Percentiles rank a stretch among this genome's conserved stretches.
Evolutionary conservation across 495 filamentous ascomycete species (phyloP).

Genomic region (Corynascus novoguineensis): DNA sequence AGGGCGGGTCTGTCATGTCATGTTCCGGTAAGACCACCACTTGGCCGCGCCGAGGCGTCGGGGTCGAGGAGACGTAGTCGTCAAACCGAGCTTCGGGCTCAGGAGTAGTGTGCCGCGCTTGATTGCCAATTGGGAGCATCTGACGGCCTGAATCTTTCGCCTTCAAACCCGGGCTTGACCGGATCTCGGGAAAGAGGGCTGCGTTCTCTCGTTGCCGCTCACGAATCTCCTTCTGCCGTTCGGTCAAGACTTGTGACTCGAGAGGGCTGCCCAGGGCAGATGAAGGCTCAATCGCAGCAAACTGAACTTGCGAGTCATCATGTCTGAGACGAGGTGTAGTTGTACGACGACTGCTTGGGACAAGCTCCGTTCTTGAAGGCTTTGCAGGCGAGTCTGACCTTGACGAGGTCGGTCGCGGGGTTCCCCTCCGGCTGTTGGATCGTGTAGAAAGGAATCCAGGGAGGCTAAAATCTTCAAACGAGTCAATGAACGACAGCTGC

Average conservation of each 20-base stretch:
- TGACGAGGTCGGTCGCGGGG: constrained; percentile 25
- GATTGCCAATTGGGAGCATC: not conserved
- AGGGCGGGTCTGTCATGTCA: constrained; percentile 44
- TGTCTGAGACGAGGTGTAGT: constrained; percentile 51
- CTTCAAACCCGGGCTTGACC: constrained; percentile 50
- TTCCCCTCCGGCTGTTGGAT: constrained; percentile 17
- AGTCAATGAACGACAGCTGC: constrained; percentile 45
- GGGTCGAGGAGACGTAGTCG: constrained; percentile 72
- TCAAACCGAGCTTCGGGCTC: constrained; percentile 41
- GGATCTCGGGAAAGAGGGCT: constrained; percentile 65
- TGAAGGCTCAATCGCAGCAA: constrained; percentile 59
- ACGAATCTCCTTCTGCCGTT: constrained; percentile 65
- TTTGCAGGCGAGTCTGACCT: constrained; percentile 25
- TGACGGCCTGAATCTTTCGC: constrained; percentile 9
- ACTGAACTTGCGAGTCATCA: constrained; percentile 73
- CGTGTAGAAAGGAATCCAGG: constrained; percentile 19
- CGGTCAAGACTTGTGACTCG: constrained; percentile 65
- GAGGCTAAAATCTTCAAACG: constrained; percentile 42
- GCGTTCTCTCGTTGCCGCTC: constrained; percentile 61
- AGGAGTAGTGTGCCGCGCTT: constrained; percentile 32
- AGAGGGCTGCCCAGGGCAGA: constrained; percentile 35
- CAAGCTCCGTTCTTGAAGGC: constrained; percentile 20
- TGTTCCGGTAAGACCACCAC: constrained; percentile 35
- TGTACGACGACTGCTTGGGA: constrained; percentile 16
- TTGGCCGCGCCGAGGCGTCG: constrained; percentile 59